Evolutionary conservation across 805 yeast genomes (phyloP).

Genomic region (Maudiozyma barnettii): DNA sequence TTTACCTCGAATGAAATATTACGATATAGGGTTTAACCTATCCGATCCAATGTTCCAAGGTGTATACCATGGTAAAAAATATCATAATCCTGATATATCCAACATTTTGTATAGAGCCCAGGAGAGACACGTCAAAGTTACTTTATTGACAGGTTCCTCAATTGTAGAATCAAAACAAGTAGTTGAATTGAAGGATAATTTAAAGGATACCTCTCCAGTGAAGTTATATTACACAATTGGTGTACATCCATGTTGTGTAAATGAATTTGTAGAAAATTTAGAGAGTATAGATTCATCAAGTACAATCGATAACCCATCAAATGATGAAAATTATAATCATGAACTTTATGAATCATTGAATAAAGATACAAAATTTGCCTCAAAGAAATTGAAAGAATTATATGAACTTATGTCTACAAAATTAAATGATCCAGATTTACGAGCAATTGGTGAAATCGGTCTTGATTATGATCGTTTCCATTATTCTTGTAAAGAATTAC

Average conservation of each 20-base stretch:
- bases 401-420: slow-evolving; percentile 39
- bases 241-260: slow-evolving; percentile 88
- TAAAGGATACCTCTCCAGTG: slow-evolving; percentile 17
- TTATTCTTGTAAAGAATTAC: slow-evolving; percentile 61
- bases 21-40: slow-evolving; percentile 61
- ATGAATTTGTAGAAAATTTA: slow-evolving; percentile 33
- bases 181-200: slow-evolving; percentile 40
- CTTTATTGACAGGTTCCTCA: slow-evolving; percentile 79
- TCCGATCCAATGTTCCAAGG: slow-evolving; percentile 89
- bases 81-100: slow-evolving; percentile 59
- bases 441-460: slow-evolving; percentile 93
- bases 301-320: slow-evolving; percentile 20
- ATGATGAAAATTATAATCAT: slow-evolving; percentile 16
- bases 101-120: slow-evolving; percentile 60
- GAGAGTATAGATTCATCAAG: slow-evolving; percentile 7
- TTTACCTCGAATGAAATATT: slow-evolving; percentile 14
- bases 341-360: slow-evolving; percentile 4
- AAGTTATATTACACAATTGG: slow-evolving; percentile 67
- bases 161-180: slow-evolving; percentile 58
- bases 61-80: slow-evolving; percentile 54
- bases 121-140: slow-evolving; percentile 50
- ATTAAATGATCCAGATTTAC: slow-evolving; percentile 44
- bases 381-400: slow-evolving; percentile 32
- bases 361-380: slow-evolving; percentile 4
- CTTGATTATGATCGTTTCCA: slow-evolving; percentile 86